Evolutionary conservation across 73 alveolate genomes (phyloP).

Genomic region (Paraurostyla sp.): DNA sequence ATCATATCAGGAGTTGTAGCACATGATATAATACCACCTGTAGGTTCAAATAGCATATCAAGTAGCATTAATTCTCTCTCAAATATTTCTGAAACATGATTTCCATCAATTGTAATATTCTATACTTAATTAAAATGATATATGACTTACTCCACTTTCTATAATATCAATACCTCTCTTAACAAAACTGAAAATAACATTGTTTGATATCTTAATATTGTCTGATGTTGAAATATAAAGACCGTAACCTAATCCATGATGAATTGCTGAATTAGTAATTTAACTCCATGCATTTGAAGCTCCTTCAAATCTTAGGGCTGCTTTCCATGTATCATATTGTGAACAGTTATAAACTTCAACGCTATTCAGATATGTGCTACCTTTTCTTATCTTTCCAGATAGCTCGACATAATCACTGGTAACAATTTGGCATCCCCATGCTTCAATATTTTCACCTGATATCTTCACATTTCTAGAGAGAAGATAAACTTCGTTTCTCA

Average conservation of each 20-base stretch:
- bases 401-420: slow-evolving; percentile 50
- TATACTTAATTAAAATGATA: neutral
- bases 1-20: neutral
- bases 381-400: neutral
- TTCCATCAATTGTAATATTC: neutral
- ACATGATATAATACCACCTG: slow-evolving; percentile 14
- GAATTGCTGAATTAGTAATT: slow-evolving; percentile 43
- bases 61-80: neutral
- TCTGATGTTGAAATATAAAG: neutral
- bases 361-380: slow-evolving; percentile 8
- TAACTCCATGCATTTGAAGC: neutral
- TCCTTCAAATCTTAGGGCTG: slow-evolving; percentile 57
- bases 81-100: neutral
- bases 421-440: slow-evolving; percentile 71
- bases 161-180: neutral
- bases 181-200: slow-evolving; percentile 28
- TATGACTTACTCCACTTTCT: neutral
- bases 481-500: slow-evolving; percentile 50
- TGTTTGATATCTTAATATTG: slow-evolving; percentile 17
- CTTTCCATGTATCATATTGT: slow-evolving; percentile 67
- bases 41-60: neutral
- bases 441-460: slow-evolving; percentile 35
- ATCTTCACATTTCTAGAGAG: slow-evolving; percentile 65
- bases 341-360: slow-evolving; percentile 59
- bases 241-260: slow-evolving; percentile 58